Percentiles rank a stretch among this genome's conserved stretches.
phyloP scores from a whole-genome alignment of 352 stramenopile genomes.

The Phytophthora multivora region DNA sequence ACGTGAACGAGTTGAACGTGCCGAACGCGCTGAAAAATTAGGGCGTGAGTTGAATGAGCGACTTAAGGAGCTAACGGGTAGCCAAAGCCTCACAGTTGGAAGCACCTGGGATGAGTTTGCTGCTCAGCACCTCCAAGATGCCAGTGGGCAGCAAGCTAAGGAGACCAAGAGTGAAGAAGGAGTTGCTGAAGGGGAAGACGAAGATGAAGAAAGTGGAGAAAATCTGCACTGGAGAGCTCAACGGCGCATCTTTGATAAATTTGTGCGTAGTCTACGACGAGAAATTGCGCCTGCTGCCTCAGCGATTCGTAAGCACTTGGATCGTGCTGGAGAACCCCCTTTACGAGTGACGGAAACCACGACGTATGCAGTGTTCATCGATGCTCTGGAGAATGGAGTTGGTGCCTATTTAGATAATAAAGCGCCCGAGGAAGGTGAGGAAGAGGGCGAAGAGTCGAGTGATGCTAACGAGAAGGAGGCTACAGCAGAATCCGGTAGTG shows the following conservation, averaged over 20 bases:
- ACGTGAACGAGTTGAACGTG: slow-evolving; percentile 50
- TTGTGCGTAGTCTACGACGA: slow-evolving; percentile 45
- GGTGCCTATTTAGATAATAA: slow-evolving; percentile 43
- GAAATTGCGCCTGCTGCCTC: slow-evolving; percentile 30
- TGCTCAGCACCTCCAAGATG: slow-evolving; percentile 13
- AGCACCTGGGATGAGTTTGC: slow-evolving; percentile 38
- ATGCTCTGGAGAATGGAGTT: slow-evolving; percentile 43
- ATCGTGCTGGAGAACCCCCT: slow-evolving; percentile 28
- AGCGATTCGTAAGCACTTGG: slow-evolving; percentile 37
- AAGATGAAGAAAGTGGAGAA: slow-evolving; percentile 17
- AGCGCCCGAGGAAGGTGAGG: slow-evolving; percentile 68
- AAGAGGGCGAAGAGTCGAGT: slow-evolving; percentile 24
- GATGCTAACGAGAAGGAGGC: not conserved
- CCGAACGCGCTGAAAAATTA: slow-evolving; percentile 42
- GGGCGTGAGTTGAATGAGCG: slow-evolving; percentile 36
- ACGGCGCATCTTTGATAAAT: slow-evolving; percentile 60
- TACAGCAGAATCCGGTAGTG: not conserved
- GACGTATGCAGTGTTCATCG: slow-evolving; percentile 43
- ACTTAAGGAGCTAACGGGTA: slow-evolving; percentile 23
- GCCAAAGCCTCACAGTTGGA: slow-evolving; percentile 26
- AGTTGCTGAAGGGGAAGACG: slow-evolving; percentile 3
- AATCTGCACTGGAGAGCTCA: slow-evolving; percentile 51
- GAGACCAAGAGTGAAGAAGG: slow-evolving; percentile 16
- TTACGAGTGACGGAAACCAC: slow-evolving; percentile 41
- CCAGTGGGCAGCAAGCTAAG: slow-evolving; percentile 16